Base-by-base conservation (phyloP, 805 yeast genomes). In the Teunomyces panamensis region DNA sequence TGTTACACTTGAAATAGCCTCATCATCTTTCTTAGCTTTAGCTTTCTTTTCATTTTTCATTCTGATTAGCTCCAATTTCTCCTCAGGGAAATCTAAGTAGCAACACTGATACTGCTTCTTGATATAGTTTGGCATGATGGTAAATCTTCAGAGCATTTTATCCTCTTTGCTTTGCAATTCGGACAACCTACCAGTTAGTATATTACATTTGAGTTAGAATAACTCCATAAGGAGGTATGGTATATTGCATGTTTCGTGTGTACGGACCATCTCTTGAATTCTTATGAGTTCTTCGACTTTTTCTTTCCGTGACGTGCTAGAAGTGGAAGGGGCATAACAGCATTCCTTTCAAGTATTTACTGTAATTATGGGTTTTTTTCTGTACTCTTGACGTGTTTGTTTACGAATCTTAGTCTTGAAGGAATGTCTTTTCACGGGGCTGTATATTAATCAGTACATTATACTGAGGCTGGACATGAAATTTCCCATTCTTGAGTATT, bases 111-210 rank as follows among this genome's bases (percentile, higher is more conserved):
- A 60, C 28, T 64, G 57, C 51, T 68, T 73, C 50, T 67, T 67
- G 13, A 64, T 48, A 53, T 77, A 72, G 51, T 73, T 16, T 45
- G 54, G 47, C 77, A 73, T 13, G 66, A 55, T 6, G 77, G 77
- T 10, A 73, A 62, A 46, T 73, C 76, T 48, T 73, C 77, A 2
- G 70, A 54, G 47, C 77, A 73, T 49, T 72, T 73, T 56, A 73
- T 71, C 51, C 77, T 57, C 48, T 68, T 71, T 16, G 68, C 65
- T 44, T 71, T 67, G 56, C 77, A 73, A 54, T 72, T 73, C 5
- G 77, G 76, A 47, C 77, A 73, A 8, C 74, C 63, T 58, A 20
- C 26, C 28, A 9, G 52, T 53, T 48, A 50, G 51, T 53, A 49
- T 34, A 9, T 9, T 6, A 7, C 10, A 9, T 7, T 42, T 8